These are phyloP conservation scores for Kandelia obovata DNA, from an alignment of 345 rosid species.

Conservation along the genomic window DNA sequence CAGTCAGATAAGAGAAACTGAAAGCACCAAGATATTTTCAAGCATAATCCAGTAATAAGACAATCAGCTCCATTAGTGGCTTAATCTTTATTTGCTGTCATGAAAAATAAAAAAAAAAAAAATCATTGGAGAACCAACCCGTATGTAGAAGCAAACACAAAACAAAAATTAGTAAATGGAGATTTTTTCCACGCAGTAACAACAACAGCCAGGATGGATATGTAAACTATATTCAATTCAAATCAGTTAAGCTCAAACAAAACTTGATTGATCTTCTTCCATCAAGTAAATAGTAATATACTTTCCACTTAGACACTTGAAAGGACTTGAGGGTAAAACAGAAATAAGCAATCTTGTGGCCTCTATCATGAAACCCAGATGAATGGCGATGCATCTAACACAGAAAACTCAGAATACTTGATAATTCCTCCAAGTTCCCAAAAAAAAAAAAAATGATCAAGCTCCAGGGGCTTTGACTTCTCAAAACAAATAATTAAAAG, in stretches of 20 bases:
- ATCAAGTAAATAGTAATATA: background rate
- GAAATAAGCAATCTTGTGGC: background rate
- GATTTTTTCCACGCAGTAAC: no score
- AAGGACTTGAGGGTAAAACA: background rate
- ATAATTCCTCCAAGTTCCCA: constrained; percentile 3
- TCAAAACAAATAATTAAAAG: constrained; percentile 9
- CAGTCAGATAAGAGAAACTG: constrained; percentile 1
- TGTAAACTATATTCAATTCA: background rate
- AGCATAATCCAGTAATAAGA: constrained; percentile 8
- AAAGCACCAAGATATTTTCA: constrained; percentile 1
- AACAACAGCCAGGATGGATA: constrained; percentile 3
- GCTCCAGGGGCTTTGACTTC: constrained; percentile 15
- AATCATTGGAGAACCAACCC: no score
- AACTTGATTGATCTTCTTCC: background rate
- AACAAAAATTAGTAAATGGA: no score
- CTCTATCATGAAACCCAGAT: constrained; percentile 14
- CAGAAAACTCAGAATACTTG: constrained; percentile 10
- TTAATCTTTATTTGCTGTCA: constrained; percentile 1
- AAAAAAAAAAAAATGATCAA: background rate
- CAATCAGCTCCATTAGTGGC: constrained; percentile 1
- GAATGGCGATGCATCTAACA: background rate
- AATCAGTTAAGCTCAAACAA: no score
- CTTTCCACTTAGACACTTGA: constrained; percentile 1
- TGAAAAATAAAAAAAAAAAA: background rate
- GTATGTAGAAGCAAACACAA: no score